These are phyloP conservation scores for Trifolium pratense DNA, from an alignment of 306 rosid genomes.

Conservation along the genomic window DNA sequence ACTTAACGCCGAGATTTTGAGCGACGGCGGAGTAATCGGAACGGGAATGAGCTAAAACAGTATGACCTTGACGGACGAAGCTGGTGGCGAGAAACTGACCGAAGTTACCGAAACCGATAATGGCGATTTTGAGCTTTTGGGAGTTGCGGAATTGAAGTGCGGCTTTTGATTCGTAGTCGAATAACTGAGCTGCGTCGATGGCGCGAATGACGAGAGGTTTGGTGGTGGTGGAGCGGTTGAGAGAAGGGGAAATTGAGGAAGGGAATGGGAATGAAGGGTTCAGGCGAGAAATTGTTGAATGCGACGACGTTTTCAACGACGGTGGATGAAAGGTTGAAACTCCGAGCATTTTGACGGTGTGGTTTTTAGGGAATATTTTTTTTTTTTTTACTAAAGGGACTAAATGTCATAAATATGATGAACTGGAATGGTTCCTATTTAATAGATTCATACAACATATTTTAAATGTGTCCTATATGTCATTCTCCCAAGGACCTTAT, in stretches of 20 bases:
- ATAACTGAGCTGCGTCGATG: constrained; percentile 75
- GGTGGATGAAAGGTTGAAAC: constrained; percentile 43
- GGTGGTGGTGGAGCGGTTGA: neutral
- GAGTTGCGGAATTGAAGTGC: constrained; percentile 54
- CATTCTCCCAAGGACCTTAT: no score
- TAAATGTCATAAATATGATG: no score
- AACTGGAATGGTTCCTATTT: no score
- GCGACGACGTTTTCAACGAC: constrained; percentile 16
- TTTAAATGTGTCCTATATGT: no score
- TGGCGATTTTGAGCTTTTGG: constrained; percentile 69
- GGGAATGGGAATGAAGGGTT: constrained; percentile 22
- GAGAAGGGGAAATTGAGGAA: neutral
- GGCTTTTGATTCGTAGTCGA: constrained; percentile 67
- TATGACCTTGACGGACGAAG: constrained; percentile 73
- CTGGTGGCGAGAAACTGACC: constrained; percentile 80
- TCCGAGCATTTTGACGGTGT: constrained; percentile 36
- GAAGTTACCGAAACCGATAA: constrained; percentile 77
- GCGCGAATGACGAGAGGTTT: constrained; percentile 50
- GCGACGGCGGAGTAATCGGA: constrained; percentile 61
- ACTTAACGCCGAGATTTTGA: constrained; percentile 53
- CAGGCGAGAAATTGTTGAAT: neutral
- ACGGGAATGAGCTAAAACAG: constrained; percentile 75
- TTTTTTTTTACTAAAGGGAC: no score
- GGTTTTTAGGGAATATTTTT: no score
- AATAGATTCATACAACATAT: no score